A percentile compares a stretch with the other conserved stretches of the same genome.
These are phyloP conservation scores for Rhododendron williamsianum DNA, from an alignment of 148 eudicot species.

Conservation along the genomic window DNA sequence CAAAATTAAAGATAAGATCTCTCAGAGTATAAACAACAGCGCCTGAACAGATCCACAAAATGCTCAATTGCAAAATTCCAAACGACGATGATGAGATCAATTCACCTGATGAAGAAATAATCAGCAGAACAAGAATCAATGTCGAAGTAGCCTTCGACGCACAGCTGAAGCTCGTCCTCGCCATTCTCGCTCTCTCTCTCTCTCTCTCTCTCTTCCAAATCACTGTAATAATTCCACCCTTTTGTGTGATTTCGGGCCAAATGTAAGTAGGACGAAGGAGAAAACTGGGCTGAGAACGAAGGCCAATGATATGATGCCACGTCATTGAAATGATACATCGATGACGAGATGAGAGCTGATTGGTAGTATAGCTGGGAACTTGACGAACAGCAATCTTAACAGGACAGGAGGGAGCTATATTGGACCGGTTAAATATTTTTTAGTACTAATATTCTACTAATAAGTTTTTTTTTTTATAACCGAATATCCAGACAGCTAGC, in stretches of 20 bases:
- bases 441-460: no score
- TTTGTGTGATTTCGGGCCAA: neutral
- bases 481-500: no score
- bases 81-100: neutral
- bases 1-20: neutral
- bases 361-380: neutral
- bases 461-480: no score
- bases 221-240: neutral
- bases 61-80: neutral
- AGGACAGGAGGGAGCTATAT: no score
- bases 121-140: constrained; percentile 21
- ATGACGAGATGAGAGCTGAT: neutral
- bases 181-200: constrained; percentile 20
- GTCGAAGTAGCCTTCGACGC: constrained; percentile 13
- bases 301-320: neutral
- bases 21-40: neutral
- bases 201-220: neutral
- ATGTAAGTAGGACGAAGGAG: neutral
- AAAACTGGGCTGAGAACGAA: neutral
- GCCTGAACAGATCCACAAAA: constrained; percentile 3
- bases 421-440: no score
- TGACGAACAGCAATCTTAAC: no score
- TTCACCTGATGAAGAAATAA: constrained; percentile 36
- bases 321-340: neutral
- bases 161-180: constrained; percentile 17